These are phyloP conservation scores for Stenogyne calaminthoides DNA, from an alignment of 305 asterid genomes.

Conservation along the genomic window DNA sequence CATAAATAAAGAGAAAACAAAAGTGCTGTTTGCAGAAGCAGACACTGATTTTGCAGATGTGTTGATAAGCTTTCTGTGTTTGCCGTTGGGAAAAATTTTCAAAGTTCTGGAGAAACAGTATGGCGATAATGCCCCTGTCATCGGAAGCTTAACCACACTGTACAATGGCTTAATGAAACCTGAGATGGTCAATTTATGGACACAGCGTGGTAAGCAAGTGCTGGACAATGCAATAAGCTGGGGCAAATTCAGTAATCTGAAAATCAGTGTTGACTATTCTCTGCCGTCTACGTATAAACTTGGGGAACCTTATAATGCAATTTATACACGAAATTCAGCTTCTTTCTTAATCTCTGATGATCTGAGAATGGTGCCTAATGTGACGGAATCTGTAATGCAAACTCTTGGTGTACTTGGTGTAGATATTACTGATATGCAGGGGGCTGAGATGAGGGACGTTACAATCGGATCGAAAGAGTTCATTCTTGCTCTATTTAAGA, in stretches of 20 bases:
- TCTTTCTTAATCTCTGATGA: background rate
- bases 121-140: no score
- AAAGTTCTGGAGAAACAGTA: no score
- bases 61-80: no score
- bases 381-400: background rate
- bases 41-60: no score
- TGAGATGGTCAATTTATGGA: background rate
- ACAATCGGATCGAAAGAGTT: constrained; percentile 15
- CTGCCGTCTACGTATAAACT: background rate
- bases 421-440: background rate
- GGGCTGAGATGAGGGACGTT: background rate
- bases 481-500: background rate
- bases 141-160: no score
- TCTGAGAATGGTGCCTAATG: background rate
- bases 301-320: background rate
- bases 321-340: background rate
- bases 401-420: background rate
- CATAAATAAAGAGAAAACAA: no score
- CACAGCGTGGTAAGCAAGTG: background rate
- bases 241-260: background rate
- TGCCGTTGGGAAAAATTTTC: no score
- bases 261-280: background rate
- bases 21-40: no score
- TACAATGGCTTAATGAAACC: no score
- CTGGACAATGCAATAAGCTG: background rate